These are phyloP conservation scores for Penicillium paneum DNA, from an alignment of 2,329 filamentous ascomycete species.

Conservation along the genomic window DNA sequence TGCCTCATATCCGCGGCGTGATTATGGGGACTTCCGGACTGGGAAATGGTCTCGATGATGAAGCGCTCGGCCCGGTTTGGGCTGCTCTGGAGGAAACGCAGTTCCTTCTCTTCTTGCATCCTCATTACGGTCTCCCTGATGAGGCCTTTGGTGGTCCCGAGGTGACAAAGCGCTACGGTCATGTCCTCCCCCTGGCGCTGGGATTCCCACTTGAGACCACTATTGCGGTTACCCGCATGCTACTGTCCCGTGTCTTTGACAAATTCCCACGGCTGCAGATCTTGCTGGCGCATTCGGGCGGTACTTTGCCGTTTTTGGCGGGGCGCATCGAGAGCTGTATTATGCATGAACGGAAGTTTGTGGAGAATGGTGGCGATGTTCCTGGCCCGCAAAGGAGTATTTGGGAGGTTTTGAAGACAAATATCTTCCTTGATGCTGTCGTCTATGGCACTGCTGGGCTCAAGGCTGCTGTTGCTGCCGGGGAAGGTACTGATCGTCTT, in stretches of 20 bases:
- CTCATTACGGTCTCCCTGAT: conserved; percentile 82
- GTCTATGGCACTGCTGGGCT: conserved; percentile 56
- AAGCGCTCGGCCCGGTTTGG: conserved; percentile 68
- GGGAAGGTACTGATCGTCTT: conserved; percentile 38
- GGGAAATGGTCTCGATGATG: conserved; percentile 77
- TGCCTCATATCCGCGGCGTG: conserved; percentile 74
- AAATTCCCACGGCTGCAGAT: conserved; percentile 66
- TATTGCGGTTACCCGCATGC: conserved; percentile 83
- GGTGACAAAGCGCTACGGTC: conserved; percentile 69
- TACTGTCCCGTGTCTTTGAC: conserved; percentile 82
- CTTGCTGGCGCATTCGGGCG: conserved; percentile 82
- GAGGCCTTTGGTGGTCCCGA: conserved; percentile 77
- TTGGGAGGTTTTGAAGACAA: conserved; percentile 66
- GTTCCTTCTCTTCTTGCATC: conserved; percentile 78
- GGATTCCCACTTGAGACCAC: conserved; percentile 93
- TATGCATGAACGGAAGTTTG: conserved; percentile 73
- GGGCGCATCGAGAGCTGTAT: conserved; percentile 87
- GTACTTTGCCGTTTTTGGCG: conserved; percentile 82
- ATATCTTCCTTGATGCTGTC: conserved; percentile 78
- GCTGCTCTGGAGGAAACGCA: conserved; percentile 61
- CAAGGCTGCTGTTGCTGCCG: conserved; percentile 75
- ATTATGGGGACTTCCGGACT: conserved; percentile 84
- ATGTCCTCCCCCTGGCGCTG: conserved; percentile 79
- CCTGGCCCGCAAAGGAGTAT: conserved; percentile 57
- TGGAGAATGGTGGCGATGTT: conserved; percentile 60